These are phyloP conservation scores for Diaporthe humulicola DNA, from an alignment of 2,329 filamentous ascomycete species.

Conservation along the genomic window DNA sequence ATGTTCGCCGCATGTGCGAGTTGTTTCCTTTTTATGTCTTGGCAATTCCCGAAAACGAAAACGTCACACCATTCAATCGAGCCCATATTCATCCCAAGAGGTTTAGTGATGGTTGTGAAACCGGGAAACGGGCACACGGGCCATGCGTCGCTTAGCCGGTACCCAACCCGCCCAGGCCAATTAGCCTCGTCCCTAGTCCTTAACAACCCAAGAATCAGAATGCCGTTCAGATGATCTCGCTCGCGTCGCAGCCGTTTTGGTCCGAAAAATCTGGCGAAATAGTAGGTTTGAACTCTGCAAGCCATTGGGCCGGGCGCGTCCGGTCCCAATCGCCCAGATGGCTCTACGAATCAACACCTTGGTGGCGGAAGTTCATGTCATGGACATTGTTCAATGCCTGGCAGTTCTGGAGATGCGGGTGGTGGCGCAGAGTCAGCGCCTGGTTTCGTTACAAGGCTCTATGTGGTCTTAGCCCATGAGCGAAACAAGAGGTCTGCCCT, in stretches of 20 bases:
- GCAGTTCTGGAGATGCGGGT: not conserved
- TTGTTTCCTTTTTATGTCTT: conserved; percentile 9
- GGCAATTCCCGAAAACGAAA: conserved; percentile 24
- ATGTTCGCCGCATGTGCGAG: not conserved
- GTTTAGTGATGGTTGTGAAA: not conserved
- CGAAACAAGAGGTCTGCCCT: conserved; percentile 18
- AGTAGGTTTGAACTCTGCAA: conserved; percentile 25
- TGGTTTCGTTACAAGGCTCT: not conserved
- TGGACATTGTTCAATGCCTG: not conserved
- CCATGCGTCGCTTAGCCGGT: not conserved
- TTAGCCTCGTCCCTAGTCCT: conserved; percentile 17
- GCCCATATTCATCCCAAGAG: conserved; percentile 21
- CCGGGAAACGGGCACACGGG: conserved; percentile 20
- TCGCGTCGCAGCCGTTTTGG: conserved; percentile 27
- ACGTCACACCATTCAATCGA: conserved; percentile 3
- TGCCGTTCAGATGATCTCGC: conserved; percentile 27
- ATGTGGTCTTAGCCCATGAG: not conserved
- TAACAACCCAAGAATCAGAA: conserved; percentile 24
- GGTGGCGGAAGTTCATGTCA: not conserved
- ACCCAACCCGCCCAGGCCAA: not conserved
- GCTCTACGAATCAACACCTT: not conserved
- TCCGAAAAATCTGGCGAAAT: conserved; percentile 17
- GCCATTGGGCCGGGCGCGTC: not conserved
- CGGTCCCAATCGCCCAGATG: not conserved
- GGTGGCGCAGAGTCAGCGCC: conserved; percentile 18